Conservation (phyloP, 495 filamentous ascomycete genomes). For the Durotheca rogersii region DNA sequence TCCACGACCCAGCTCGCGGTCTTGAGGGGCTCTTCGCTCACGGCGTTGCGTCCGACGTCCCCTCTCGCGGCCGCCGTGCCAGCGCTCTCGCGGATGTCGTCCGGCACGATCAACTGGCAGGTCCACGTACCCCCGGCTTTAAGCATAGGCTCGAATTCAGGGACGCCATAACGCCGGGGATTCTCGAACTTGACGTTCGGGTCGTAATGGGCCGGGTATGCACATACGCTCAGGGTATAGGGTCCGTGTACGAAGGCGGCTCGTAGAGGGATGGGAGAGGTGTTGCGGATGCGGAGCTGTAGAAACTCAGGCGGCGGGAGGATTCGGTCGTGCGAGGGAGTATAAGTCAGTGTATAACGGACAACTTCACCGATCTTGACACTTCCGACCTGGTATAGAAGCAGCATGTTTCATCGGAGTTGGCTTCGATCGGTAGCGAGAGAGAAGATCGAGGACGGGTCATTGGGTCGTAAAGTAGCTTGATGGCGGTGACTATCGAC, state of each 20-base stretch:
- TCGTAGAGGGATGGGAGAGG: slow-evolving; percentile 83
- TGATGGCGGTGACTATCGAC: background rate
- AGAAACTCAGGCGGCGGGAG: slow-evolving; percentile 77
- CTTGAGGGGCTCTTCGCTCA: slow-evolving; percentile 38
- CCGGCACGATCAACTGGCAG: slow-evolving; percentile 73
- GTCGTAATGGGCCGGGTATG: slow-evolving; percentile 76
- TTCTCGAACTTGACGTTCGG: slow-evolving; percentile 71
- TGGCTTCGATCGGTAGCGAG: background rate
- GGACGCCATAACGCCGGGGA: slow-evolving; percentile 62
- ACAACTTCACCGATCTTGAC: slow-evolving; percentile 92
- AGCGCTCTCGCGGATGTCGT: slow-evolving; percentile 60
- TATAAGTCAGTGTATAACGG: slow-evolving; percentile 90
- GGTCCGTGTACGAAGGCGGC: slow-evolving; percentile 96
- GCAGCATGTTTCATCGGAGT: slow-evolving; percentile 63
- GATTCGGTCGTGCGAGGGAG: slow-evolving; percentile 81
- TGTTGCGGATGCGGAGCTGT: slow-evolving; percentile 85
- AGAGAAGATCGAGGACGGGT: background rate
- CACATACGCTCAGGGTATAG: slow-evolving; percentile 83
- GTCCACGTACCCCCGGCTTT: slow-evolving; percentile 89
- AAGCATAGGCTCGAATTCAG: slow-evolving; percentile 91
- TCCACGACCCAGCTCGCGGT: slow-evolving; percentile 88
- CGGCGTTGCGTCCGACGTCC: slow-evolving; percentile 38
- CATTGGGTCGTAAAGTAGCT: slow-evolving; percentile 3
- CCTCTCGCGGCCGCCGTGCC: slow-evolving; percentile 39
- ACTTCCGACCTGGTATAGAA: slow-evolving; percentile 83